Base-by-base conservation (phyloP, 1,139 yeast genomes). In the Debaryomyces nepalensis region DNA sequence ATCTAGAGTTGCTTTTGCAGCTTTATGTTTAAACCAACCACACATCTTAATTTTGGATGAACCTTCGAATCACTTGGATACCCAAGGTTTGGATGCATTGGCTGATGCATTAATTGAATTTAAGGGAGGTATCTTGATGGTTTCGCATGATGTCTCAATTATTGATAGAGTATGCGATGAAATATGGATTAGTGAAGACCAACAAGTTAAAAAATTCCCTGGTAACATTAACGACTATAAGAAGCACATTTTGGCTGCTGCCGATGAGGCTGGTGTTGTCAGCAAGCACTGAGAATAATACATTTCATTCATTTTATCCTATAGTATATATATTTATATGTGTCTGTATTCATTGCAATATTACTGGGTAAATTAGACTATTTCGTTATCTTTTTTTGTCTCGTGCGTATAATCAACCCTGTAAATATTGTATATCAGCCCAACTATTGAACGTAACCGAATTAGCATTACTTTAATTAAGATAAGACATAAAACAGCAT, bases 51-150 rank as follows among this genome's bases (percentile, higher is more conserved):
- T 93, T 60, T 74, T 93, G 54, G 99, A 93, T 74, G 99, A 95
- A 77, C 99, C 99, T 67, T 89, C 98, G 8, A 93, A 93, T 71
- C 99, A 93, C 68, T 82, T 93, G 79, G 99, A 93, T 84, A 91
- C 97, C 11, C 87, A 95, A 40, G 99, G 98, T 79, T 75, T 93
- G 59, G 99, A 93, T 65, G 98, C 99, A 0, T 76, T 93, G 50
- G 84, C 95, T 5, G 95, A 86, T 31, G 98, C 98, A 1, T 75
- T 93, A 58, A 82, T 77, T 51, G 82, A 81, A 49, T 93, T 91
- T 75, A 80, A 88, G 60, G 99, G 99, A 61, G 99, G 99, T 65
- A 85, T 93, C 26, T 76, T 93, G 54, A 90, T 93, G 97, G 99
- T 93, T 47, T 88, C 97, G 40, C 99, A 93, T 77, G 99, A 93